phyloP scores from a whole-genome alignment of 2,329 filamentous ascomycete genomes.

The Aurifilum marmelostoma region DNA sequence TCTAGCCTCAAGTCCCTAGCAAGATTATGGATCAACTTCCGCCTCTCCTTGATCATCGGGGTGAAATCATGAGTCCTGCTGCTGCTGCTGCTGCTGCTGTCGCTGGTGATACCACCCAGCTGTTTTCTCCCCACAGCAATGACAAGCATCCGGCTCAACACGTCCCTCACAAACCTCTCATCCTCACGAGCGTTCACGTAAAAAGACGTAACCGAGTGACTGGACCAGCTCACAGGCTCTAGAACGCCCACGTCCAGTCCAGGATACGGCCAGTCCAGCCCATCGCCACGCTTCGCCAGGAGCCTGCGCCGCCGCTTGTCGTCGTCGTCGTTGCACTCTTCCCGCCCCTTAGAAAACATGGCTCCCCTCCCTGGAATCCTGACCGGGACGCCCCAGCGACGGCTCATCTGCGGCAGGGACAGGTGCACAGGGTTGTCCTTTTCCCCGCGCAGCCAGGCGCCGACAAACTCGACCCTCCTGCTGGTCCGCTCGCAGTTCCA shows the following conservation, averaged over 20 bases:
- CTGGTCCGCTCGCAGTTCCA: not conserved
- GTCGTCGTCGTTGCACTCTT: not conserved
- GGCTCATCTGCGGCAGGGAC: not conserved
- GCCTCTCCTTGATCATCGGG: not conserved
- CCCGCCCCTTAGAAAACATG: no score
- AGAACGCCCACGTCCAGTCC: not conserved
- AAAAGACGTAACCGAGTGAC: conserved; percentile 4
- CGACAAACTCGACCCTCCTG: not conserved
- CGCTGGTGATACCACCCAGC: not conserved
- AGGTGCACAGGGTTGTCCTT: not conserved
- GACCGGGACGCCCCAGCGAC: not conserved
- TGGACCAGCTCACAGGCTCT: conserved; percentile 1
- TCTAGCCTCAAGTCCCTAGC: conserved; percentile 4
- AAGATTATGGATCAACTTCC: conserved; percentile 7
- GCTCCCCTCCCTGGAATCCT: not conserved
- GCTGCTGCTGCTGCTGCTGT: not conserved
- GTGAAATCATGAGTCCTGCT: conserved; percentile 5
- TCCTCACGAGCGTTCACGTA: conserved; percentile 3
- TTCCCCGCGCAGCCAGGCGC: conserved; percentile 1
- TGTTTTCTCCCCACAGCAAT: conserved; percentile 3
- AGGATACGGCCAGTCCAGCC: conserved; percentile 1
- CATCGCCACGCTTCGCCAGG: not conserved
- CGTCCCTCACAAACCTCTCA: not conserved
- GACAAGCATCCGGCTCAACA: not conserved
- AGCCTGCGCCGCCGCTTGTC: not conserved